Conservation (phyloP, 2,329 filamentous ascomycete species). For the Neobulgaria alba region DNA sequence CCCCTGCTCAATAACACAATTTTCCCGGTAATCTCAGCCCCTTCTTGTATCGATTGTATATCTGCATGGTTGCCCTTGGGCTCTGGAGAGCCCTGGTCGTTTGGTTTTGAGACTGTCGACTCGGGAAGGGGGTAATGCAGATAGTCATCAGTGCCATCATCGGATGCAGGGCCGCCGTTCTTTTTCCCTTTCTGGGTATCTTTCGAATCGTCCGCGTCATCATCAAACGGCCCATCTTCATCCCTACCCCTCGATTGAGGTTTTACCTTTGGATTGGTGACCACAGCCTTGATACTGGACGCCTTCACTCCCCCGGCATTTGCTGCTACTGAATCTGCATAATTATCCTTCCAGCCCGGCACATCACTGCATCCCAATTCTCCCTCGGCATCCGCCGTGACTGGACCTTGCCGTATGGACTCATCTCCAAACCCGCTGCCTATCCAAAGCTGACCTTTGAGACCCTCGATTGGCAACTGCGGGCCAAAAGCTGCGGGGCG, state of each 20-base stretch:
- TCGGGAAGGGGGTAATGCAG: constrained; percentile 47
- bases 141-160: constrained; percentile 81
- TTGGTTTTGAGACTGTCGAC: constrained; percentile 32
- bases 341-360: constrained; percentile 69
- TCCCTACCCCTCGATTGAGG: constrained; percentile 32
- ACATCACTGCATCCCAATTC: constrained; percentile 95
- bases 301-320: constrained; percentile 14
- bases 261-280: constrained; percentile 34
- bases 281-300: constrained; percentile 17
- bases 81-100: constrained; percentile 16
- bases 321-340: constrained; percentile 32
- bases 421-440: constrained; percentile 88
- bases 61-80: constrained; percentile 55
- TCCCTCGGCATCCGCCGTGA: constrained; percentile 52
- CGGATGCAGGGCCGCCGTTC: constrained; percentile 29
- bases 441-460: constrained; percentile 89
- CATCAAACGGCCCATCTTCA: constrained; percentile 16
- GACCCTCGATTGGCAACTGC: constrained; percentile 59
- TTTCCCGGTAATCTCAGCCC: constrained; percentile 87
- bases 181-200: constrained; percentile 10
- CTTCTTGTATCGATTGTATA: constrained; percentile 85
- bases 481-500: constrained; percentile 91
- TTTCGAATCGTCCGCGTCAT: constrained; percentile 18
- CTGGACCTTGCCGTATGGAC: constrained; percentile 48
- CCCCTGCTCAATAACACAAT: constrained; percentile 85